Evolutionary conservation across 345 rosid genomes (phyloP).

Genomic region (Eucalyptus victrix): DNA sequence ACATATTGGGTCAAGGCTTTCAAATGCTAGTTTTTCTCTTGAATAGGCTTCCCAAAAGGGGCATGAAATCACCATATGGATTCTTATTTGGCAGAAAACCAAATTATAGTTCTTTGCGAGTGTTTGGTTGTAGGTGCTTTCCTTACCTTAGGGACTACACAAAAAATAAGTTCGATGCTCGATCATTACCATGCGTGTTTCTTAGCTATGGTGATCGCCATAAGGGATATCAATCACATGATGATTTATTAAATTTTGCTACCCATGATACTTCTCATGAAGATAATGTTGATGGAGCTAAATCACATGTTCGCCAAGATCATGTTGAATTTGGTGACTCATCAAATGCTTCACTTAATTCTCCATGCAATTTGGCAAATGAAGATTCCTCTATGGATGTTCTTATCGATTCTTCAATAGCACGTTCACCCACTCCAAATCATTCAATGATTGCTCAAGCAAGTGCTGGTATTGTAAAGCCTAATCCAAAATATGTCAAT

Average conservation of each 20-base stretch:
- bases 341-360: not conserved
- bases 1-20: not conserved
- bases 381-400: not conserved
- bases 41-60: not conserved
- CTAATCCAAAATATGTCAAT: not conserved
- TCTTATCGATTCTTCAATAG: not conserved
- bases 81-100: not conserved
- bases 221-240: not conserved
- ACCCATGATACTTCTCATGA: not conserved
- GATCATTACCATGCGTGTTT: not conserved
- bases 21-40: not conserved
- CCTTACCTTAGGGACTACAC: not conserved
- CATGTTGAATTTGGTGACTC: not conserved
- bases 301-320: not conserved
- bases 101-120: not conserved
- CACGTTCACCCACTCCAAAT: not conserved
- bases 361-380: not conserved
- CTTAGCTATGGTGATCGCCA: not conserved
- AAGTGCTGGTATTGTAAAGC: not conserved
- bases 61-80: not conserved
- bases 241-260: not conserved
- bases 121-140: not conserved
- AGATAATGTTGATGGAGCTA: not conserved
- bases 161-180: not conserved
- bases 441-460: not conserved